Conservation (phyloP, 2,329 filamentous ascomycete species). For the Scedosporium boydii region DNA sequence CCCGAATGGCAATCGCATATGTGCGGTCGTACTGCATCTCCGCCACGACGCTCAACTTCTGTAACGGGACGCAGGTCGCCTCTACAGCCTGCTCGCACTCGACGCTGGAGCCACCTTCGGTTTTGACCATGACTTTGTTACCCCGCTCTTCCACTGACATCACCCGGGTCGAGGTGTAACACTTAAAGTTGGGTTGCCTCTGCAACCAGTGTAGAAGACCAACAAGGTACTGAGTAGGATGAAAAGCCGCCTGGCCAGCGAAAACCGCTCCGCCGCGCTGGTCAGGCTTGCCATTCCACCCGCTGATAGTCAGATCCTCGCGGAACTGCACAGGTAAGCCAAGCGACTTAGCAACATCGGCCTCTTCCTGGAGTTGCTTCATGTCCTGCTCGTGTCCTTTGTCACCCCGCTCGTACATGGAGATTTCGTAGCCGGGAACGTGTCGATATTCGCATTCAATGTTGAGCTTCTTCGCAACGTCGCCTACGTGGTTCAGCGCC, state of each 20-base stretch:
- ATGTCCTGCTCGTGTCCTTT: slow-evolving; percentile 29
- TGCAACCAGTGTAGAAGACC: slow-evolving; percentile 42
- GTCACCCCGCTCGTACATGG: slow-evolving; percentile 32
- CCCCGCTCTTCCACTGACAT: slow-evolving; percentile 37
- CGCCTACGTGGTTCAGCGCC: slow-evolving; percentile 40
- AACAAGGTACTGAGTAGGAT: slow-evolving; percentile 45
- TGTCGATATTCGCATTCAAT: slow-evolving; percentile 48
- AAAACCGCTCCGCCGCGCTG: slow-evolving; percentile 41
- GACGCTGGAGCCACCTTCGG: slow-evolving; percentile 34
- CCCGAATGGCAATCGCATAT: slow-evolving; percentile 45
- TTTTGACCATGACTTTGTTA: slow-evolving; percentile 36
- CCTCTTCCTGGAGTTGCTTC: slow-evolving; percentile 30
- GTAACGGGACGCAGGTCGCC: slow-evolving; percentile 44
- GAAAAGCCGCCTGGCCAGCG: slow-evolving; percentile 41
- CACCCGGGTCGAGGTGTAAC: slow-evolving; percentile 41
- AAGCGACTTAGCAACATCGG: slow-evolving; percentile 29
- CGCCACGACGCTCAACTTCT: slow-evolving; percentile 42
- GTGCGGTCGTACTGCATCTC: slow-evolving; percentile 44
- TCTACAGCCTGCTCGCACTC: slow-evolving; percentile 39
- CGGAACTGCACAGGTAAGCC: slow-evolving; percentile 27
- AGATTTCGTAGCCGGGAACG: slow-evolving; percentile 38
- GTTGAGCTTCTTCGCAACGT: slow-evolving; percentile 35
- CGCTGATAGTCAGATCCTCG: slow-evolving; percentile 33
- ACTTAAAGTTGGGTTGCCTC: slow-evolving; percentile 40
- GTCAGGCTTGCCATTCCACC: slow-evolving; percentile 40